Conservation (phyloP, 805 yeast genomes). For the Alloascoidea africana region DNA sequence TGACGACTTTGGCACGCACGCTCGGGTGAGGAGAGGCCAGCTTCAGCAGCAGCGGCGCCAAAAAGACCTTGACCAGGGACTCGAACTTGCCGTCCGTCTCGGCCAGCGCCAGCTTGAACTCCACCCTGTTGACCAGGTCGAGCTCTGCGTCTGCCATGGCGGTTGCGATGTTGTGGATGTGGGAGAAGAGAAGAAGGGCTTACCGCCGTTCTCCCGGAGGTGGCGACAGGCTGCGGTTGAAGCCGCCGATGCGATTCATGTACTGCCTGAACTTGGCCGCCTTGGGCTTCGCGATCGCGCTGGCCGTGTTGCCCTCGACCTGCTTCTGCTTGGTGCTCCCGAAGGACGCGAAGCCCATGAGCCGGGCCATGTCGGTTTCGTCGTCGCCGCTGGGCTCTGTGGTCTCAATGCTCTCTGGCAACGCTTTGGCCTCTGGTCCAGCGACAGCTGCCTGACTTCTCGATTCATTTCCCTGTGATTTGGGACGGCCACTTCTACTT, state of each 20-base stretch:
- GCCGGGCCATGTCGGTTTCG: conserved; percentile 16
- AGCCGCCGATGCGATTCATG: conserved; percentile 25
- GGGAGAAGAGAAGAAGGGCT: background rate
- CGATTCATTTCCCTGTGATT: too few relatives aligned
- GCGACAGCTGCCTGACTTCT: too few relatives aligned
- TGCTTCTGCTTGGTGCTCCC: conserved; percentile 25
- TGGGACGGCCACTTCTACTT: conserved; percentile 3
- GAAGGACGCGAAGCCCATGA: conserved; percentile 30
- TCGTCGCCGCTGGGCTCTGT: conserved; percentile 7
- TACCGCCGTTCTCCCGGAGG: too few relatives aligned
- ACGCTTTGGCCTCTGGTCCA: conserved; percentile 4
- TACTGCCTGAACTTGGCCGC: conserved; percentile 23
- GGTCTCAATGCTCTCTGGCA: conserved; percentile 5
- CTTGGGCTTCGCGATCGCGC: conserved; percentile 14
- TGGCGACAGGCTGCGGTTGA: conserved; percentile 23
- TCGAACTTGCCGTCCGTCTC: conserved; percentile 51
- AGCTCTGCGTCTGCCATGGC: conserved; percentile 32
- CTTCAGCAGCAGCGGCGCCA: conserved; percentile 69
- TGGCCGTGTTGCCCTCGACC: conserved; percentile 21
- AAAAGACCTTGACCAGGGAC: conserved; percentile 38
- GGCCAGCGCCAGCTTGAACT: conserved; percentile 67
- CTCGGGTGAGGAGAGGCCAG: conserved; percentile 52
- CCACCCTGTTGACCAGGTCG: conserved; percentile 59
- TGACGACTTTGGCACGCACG: conserved; percentile 54
- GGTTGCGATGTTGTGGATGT: background rate